Conservation (phyloP, 306 rosid genomes). For the Vicia villosa region DNA sequence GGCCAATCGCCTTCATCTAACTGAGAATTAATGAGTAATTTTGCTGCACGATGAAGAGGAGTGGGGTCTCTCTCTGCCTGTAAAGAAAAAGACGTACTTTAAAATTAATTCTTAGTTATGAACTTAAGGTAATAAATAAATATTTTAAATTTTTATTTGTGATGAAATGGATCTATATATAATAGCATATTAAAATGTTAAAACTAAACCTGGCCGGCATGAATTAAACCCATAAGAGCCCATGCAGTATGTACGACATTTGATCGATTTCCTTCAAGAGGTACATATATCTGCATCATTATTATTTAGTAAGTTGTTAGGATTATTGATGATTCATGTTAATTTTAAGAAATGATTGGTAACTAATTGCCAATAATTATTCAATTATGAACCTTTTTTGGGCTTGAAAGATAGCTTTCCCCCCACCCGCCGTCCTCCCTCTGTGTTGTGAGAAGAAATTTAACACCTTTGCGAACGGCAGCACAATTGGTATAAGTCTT, state of each 20-base stretch:
- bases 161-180: neutral
- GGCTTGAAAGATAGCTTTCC: conserved; percentile 68
- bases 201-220: conserved; percentile 52
- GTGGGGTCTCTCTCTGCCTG: conserved; percentile 61
- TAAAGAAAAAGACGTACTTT: neutral
- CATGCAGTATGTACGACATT: conserved; percentile 72
- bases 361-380: neutral
- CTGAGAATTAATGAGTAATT: conserved; percentile 60
- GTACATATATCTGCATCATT: conserved; percentile 49
- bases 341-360: neutral
- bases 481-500: conserved; percentile 50
- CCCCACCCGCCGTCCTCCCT: conserved; percentile 80
- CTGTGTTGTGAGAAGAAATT: conserved; percentile 54
- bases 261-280: conserved; percentile 56
- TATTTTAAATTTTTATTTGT: neutral
- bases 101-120: neutral
- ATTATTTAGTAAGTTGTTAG: neutral
- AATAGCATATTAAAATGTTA: neutral
- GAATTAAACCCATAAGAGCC: conserved; percentile 72
- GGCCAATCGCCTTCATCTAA: conserved; percentile 71
- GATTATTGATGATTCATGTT: neutral
- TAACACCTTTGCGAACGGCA: conserved; percentile 54
- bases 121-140: neutral
- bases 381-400: conserved; percentile 41
- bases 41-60: conserved; percentile 68